Evolutionary conservation across 305 asterid species (phyloP).

Genomic region (Withania somnifera): DNA sequence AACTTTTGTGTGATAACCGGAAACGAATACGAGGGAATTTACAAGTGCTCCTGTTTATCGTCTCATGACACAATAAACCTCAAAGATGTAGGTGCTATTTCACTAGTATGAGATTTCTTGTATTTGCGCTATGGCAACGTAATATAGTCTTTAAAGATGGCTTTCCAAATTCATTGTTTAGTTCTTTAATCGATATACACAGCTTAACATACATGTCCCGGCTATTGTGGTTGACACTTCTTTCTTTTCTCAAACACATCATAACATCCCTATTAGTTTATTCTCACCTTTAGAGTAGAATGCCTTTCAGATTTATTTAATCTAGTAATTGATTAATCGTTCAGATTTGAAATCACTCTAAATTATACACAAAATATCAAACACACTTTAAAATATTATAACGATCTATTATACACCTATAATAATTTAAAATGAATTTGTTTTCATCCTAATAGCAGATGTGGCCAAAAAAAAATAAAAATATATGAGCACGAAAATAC

Average conservation of each 20-base stretch:
- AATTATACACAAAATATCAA: no score
- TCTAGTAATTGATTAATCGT: background rate
- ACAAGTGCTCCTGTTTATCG: no score
- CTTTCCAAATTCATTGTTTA: no score
- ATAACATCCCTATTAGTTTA: background rate
- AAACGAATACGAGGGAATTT: background rate
- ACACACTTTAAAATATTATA: no score
- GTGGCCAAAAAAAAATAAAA: no score
- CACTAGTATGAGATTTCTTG: background rate
- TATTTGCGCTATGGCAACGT: background rate
- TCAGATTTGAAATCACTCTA: background rate
- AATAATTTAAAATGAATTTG: no score
- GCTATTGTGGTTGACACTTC: background rate
- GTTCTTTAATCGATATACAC: no score
- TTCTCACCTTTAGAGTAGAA: background rate
- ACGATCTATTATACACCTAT: no score
- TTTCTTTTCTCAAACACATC: background rate
- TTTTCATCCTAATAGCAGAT: no score
- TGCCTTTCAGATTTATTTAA: background rate
- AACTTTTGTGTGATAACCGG: background rate
- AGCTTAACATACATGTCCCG: no score
- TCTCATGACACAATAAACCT: background rate
- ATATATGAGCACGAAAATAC: no score
- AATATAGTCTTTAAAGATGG: no score
- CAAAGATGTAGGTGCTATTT: background rate